These are phyloP conservation scores for Tricholoma sp. DNA, from an alignment of 768 basidiomycete species.

Conservation along the genomic window DNA sequence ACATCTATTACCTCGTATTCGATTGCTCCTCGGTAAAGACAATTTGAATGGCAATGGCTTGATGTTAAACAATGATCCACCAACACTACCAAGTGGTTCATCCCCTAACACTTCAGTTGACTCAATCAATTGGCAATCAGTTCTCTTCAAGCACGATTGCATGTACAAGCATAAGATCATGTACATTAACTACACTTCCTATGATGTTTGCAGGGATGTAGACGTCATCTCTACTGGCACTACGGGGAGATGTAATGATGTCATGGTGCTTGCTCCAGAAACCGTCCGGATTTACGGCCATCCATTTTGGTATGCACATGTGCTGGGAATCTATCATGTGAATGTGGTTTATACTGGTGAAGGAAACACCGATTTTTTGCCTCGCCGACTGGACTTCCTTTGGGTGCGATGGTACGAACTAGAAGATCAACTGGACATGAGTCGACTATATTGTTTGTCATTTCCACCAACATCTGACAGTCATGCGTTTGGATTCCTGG, in stretches of 20 bases:
- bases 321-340: not conserved
- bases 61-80: too few relatives aligned
- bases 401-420: not conserved
- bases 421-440: too few relatives aligned
- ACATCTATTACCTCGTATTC: too few relatives aligned
- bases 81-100: too few relatives aligned
- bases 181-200: not conserved
- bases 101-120: too few relatives aligned
- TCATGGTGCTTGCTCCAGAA: not conserved
- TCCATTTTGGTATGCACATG: not conserved
- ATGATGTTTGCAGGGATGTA: not conserved
- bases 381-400: not conserved
- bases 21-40: too few relatives aligned
- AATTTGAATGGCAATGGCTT: too few relatives aligned
- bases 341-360: not conserved
- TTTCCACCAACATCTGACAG: not conserved
- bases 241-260: not conserved
- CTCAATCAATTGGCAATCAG: too few relatives aligned
- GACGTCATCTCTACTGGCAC: not conserved
- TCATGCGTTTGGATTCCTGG: constrained; percentile 8
- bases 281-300: too few relatives aligned
- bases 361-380: not conserved
- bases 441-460: not conserved
- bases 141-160: too few relatives aligned
- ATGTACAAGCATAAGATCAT: not conserved